These are phyloP conservation scores for Podaxis sp. DNA, from an alignment of 768 basidiomycete genomes.

Conservation along the genomic window DNA sequence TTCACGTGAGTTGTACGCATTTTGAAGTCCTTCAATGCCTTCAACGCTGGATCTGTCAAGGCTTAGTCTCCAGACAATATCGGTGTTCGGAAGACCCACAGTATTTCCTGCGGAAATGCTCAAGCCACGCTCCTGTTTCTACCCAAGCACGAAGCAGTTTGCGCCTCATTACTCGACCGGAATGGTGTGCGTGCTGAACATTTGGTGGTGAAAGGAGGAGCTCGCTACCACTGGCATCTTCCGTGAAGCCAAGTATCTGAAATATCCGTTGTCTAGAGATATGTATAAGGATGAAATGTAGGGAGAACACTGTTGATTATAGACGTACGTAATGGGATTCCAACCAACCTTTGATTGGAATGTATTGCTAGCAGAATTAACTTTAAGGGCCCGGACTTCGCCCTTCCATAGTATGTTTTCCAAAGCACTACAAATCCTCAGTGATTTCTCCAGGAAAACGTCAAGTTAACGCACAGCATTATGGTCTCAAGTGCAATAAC, in stretches of 20 bases:
- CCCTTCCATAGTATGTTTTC: constrained; percentile 76
- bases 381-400: constrained; percentile 53
- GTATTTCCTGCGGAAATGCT: constrained; percentile 48
- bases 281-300: background rate
- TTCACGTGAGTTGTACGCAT: constrained; percentile 43
- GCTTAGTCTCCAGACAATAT: constrained; percentile 3
- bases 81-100: constrained; percentile 25
- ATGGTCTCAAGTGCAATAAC: constrained; percentile 62
- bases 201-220: constrained; percentile 49
- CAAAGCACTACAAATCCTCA: constrained; percentile 47
- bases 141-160: constrained; percentile 79
- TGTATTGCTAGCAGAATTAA: constrained; percentile 34
- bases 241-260: constrained; percentile 37
- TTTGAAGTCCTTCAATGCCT: constrained; percentile 40
- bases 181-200: constrained; percentile 40
- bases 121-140: constrained; percentile 64
- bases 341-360: constrained; percentile 69
- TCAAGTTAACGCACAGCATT: constrained; percentile 43
- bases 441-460: constrained; percentile 1
- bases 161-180: constrained; percentile 49
- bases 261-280: constrained; percentile 38
- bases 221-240: constrained; percentile 34
- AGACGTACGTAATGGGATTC: constrained; percentile 51
- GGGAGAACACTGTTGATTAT: constrained; percentile 1
- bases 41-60: constrained; percentile 38